Base-by-base conservation (phyloP, 306 rosid genomes). In the Castanea crenata region DNA sequence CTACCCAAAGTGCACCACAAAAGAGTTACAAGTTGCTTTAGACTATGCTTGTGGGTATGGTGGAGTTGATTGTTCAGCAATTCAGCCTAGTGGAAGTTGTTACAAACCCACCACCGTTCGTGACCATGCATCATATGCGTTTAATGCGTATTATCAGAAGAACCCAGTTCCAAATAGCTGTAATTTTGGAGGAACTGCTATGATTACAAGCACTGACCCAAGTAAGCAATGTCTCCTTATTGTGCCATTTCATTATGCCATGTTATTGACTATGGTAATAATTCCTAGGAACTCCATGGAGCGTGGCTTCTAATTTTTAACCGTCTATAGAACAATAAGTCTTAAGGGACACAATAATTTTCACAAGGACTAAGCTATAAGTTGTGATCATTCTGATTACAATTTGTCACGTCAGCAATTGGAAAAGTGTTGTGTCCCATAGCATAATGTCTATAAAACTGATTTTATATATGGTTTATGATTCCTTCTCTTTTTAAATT, bases 31-130 rank as follows among this genome's bases (percentile, higher is more conserved):
- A 82, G 94, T 89, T 77, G 97, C 97, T 76, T 75, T 93, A 87
- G 97, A 93, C 79, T 93, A 91, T 88, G 96, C 96, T 15, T 93
- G 97, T 81, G 97, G 97, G 44, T 77, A 79, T 79, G 96, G 91
- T 71, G 91, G 91, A 27, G 80, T 85, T 55, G 97, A 91, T 79
- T 93, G 97, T 75, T 83, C 91, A 10, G 88, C 83, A 73, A 88
- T 93, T 87, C 96, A 91, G 80, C 78, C 83, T 23, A 89, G 89
- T 71, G 89, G 92, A 71, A 91, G 73, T 71, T 93, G 97, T 83
- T 93, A 88, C 77, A 88, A 79, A 41, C 96, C 97, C 5, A 87
- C 32, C 73, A 79, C 83, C 51, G 16, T 93, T 1, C 80, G 82
- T 21, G 92, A 91, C 25, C 97, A 88, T 82, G 94, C 97, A 69